phyloP scores from a whole-genome alignment of 2,329 filamentous ascomycete species.

The Podosphaera fusca region DNA sequence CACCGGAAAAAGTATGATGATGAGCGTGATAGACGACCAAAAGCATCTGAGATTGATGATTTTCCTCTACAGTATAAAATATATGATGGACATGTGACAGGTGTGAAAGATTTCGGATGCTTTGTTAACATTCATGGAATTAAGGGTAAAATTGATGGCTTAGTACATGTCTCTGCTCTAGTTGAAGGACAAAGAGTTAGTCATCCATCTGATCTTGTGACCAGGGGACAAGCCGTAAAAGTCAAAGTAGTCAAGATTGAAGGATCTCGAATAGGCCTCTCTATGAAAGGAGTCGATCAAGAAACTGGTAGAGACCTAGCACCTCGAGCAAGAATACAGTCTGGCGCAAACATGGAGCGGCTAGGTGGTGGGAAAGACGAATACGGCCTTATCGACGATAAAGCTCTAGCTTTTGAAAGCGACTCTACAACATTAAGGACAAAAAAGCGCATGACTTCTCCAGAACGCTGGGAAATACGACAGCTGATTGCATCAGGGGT shows the following conservation, averaged over 20 bases:
- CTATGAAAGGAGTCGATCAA: constrained; percentile 96
- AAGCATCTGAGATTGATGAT: constrained; percentile 58
- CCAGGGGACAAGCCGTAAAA: constrained; percentile 62
- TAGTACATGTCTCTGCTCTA: constrained; percentile 85
- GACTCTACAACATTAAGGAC: constrained; percentile 31
- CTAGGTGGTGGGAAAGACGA: constrained; percentile 44
- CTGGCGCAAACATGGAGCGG: constrained; percentile 73
- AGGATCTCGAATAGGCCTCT: constrained; percentile 58
- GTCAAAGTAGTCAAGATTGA: constrained; percentile 84
- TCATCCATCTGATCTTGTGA: constrained; percentile 72
- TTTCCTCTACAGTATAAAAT: constrained; percentile 62
- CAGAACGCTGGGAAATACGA: constrained; percentile 91
- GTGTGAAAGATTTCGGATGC: constrained; percentile 83
- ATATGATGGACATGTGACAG: constrained; percentile 75
- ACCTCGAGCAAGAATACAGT: constrained; percentile 55
- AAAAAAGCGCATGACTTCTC: constrained; percentile 86
- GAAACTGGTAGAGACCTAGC: constrained; percentile 62
- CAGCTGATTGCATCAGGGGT: constrained; percentile 92
- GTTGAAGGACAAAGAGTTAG: constrained; percentile 68
- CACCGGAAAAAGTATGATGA: constrained; percentile 23
- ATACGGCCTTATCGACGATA: constrained; percentile 25
- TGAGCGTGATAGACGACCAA: constrained; percentile 39
- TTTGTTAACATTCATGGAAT: constrained; percentile 87
- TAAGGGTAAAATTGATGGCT: constrained; percentile 67
- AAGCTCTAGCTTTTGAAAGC: constrained; percentile 39